Percentiles rank a stretch among this genome's conserved stretches.
These are phyloP conservation scores for Pseudocercospora cruenta DNA, from an alignment of 2,329 filamentous ascomycete genomes.

Conservation along the genomic window DNA sequence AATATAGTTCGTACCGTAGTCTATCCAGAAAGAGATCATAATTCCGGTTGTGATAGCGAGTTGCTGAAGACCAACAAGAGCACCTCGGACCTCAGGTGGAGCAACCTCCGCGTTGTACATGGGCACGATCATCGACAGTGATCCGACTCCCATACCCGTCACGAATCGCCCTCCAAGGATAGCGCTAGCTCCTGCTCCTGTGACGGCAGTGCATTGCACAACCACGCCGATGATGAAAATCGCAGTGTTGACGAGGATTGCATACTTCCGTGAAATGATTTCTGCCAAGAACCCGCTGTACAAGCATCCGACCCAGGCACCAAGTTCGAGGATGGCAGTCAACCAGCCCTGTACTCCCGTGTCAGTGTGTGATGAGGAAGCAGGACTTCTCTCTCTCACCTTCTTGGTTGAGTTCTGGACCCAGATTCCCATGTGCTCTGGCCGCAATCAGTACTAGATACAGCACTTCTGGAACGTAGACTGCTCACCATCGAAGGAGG, in stretches of 20 bases:
- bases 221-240: conserved; percentile 74
- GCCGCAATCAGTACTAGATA: too few species aligned
- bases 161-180: conserved; percentile 75
- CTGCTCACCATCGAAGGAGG: conserved; percentile 47
- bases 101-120: conserved; percentile 54
- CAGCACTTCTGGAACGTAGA: too few species aligned
- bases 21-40: conserved; percentile 54
- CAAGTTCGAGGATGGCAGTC: conserved; percentile 71
- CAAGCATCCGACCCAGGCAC: conserved; percentile 75
- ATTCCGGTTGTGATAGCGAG: conserved; percentile 63
- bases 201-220: conserved; percentile 66
- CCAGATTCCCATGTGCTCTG: conserved; percentile 46
- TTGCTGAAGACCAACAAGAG: conserved; percentile 67
- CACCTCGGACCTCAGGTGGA: conserved; percentile 68
- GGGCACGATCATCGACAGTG: conserved; percentile 64
- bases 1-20: conserved; percentile 46
- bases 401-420: conserved; percentile 44
- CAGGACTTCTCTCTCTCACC: neutral
- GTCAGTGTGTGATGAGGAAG: neutral
- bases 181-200: conserved; percentile 55
- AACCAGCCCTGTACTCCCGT: conserved; percentile 44
- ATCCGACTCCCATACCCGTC: conserved; percentile 69
- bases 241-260: conserved; percentile 65
- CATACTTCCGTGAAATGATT: conserved; percentile 64
- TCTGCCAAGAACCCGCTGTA: conserved; percentile 74